phyloP scores from a whole-genome alignment of 331 rosid genomes.

The Quercus tomentella region DNA sequence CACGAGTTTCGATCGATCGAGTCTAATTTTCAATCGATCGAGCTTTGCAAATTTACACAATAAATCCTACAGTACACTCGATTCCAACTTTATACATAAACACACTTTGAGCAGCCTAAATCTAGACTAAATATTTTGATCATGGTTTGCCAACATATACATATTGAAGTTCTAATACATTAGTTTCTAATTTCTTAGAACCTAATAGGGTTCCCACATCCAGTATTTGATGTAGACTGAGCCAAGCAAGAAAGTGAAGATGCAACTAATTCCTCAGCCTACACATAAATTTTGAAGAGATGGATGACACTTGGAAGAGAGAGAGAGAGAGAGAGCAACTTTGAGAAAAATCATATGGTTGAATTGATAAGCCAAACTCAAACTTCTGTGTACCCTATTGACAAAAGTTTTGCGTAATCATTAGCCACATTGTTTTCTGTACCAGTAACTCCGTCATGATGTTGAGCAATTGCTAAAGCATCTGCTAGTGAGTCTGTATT shows the following conservation, averaged over 20 bases:
- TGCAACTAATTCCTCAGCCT: constrained; percentile 82
- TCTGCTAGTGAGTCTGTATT: constrained; percentile 85
- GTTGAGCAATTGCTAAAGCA: constrained; percentile 68
- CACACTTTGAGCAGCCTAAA: no score
- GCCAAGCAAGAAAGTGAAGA: constrained; percentile 67
- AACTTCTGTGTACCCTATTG: constrained; percentile 51
- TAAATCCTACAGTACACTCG: no score
- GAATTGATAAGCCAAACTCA: background rate
- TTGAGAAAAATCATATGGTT: background rate
- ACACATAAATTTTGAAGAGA: constrained; percentile 17
- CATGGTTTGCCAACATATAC: no score
- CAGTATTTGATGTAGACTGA: constrained; percentile 36
- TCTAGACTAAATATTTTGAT: no score
- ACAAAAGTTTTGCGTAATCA: constrained; percentile 51
- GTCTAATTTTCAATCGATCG: no score
- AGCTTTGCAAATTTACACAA: no score
- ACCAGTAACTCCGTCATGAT: constrained; percentile 53
- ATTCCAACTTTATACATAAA: no score
- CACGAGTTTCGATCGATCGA: no score
- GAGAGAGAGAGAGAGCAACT: background rate
- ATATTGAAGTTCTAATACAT: no score
- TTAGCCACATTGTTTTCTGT: constrained; percentile 59
- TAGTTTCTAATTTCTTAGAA: no score
- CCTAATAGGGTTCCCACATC: constrained; percentile 27
- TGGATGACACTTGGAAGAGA: background rate